Conservation (phyloP, 768 basidiomycete genomes). For the Lentinula sp. region DNA sequence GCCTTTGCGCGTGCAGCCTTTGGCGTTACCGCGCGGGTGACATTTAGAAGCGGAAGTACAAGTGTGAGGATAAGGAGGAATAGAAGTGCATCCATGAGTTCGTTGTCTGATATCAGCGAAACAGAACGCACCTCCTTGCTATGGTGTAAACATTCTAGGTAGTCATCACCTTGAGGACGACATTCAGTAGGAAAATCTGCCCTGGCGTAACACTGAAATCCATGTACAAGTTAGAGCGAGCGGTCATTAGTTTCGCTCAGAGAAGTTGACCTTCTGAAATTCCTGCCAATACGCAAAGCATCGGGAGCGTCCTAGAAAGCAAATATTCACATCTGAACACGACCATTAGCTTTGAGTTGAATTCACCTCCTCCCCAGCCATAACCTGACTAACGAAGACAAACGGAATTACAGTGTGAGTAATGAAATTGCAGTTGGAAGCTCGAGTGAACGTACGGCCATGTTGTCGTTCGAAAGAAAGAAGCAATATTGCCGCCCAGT, state of each 20-base stretch:
- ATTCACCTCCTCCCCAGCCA: constrained; percentile 41
- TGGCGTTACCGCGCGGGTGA: constrained; percentile 3
- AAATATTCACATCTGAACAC: not conserved
- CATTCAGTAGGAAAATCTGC: constrained; percentile 75
- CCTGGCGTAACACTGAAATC: constrained; percentile 72
- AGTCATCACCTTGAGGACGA: constrained; percentile 69
- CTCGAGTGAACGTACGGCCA: not conserved
- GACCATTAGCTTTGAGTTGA: not conserved
- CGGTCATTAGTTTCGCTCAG: not conserved
- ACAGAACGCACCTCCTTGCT: constrained; percentile 68
- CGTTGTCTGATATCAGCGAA: constrained; percentile 18
- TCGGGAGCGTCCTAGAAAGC: constrained; percentile 62
- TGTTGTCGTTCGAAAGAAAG: not conserved
- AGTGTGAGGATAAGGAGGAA: not conserved
- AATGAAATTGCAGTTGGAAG: not conserved
- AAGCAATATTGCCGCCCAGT: not conserved
- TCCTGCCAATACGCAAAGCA: constrained; percentile 95
- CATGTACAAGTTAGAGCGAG: not conserved
- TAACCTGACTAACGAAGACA: constrained; percentile 50
- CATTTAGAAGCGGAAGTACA: not conserved
- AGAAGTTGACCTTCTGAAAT: constrained; percentile 54
- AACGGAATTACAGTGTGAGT: not conserved
- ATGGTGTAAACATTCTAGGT: constrained; percentile 87
- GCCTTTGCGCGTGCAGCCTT: constrained; percentile 53
- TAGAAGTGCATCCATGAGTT: not conserved